These are phyloP conservation scores for Mucor indicus DNA, from an alignment of 371 early-diverging fungal species.

Conservation along the genomic window DNA sequence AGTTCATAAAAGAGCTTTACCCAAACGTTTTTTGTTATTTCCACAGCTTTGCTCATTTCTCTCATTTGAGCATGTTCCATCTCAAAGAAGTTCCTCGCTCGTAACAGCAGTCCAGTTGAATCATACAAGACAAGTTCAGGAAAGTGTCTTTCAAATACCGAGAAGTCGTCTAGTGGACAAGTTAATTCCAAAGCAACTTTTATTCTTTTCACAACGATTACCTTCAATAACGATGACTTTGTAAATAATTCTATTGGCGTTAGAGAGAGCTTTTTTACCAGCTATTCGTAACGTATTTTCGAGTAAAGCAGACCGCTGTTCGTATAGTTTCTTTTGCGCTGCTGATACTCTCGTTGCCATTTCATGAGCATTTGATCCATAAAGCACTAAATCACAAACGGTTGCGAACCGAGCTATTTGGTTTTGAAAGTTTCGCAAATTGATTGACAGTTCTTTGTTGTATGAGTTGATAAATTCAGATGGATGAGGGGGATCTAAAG, in stretches of 20 bases:
- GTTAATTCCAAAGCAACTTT: background rate
- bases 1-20: slow-evolving; percentile 25
- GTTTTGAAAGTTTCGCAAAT: slow-evolving; percentile 60
- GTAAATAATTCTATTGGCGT: slow-evolving; percentile 36
- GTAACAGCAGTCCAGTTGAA: slow-evolving; percentile 28
- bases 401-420: slow-evolving; percentile 57
- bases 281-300: slow-evolving; percentile 8
- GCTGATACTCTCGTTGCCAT: slow-evolving; percentile 38
- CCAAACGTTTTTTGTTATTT: slow-evolving; percentile 57
- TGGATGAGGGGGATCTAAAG: background rate
- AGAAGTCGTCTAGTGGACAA: slow-evolving; percentile 30
- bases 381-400: slow-evolving; percentile 50
- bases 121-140: slow-evolving; percentile 49
- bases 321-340: slow-evolving; percentile 41
- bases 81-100: slow-evolving; percentile 49
- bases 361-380: slow-evolving; percentile 22
- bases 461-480: slow-evolving; percentile 5
- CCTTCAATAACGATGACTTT: slow-evolving; percentile 15
- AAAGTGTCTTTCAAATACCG: slow-evolving; percentile 43
- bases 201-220: background rate
- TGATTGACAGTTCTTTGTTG: slow-evolving; percentile 22
- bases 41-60: slow-evolving; percentile 50
- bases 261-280: slow-evolving; percentile 21
- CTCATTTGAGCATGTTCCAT: slow-evolving; percentile 58
- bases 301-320: slow-evolving; percentile 5